Percentiles rank a stretch among this genome's conserved stretches.
Evolutionary conservation across 2,329 filamentous ascomycete genomes (phyloP).

Genomic region (Cercospora sojina): DNA sequence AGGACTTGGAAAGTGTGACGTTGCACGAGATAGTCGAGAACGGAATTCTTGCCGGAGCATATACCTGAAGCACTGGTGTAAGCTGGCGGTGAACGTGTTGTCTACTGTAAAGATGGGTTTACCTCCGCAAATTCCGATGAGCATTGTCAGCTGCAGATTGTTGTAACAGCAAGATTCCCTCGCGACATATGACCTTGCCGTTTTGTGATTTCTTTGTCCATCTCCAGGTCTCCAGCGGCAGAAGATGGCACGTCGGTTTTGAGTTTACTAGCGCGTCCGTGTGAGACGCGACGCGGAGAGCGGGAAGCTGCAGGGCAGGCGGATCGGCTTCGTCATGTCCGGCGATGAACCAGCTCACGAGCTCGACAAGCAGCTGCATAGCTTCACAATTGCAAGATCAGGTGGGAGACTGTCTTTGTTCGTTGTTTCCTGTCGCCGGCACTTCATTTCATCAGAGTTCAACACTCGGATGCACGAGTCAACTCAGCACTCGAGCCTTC

Average conservation of each 20-base stretch:
- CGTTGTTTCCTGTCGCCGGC: neutral
- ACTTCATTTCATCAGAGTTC: neutral
- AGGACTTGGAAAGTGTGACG: slow-evolving; percentile 79
- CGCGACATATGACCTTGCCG: neutral
- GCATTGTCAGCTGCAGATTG: slow-evolving; percentile 50
- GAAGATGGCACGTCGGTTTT: neutral
- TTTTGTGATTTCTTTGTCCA: neutral
- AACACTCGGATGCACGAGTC: neutral
- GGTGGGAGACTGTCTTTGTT: neutral
- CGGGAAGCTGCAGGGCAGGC: neutral
- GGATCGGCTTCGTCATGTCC: neutral
- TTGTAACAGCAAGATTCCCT: neutral
- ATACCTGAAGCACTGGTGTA: slow-evolving; percentile 60
- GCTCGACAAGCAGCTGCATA: neutral
- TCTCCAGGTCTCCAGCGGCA: neutral
- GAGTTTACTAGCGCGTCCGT: slow-evolving; percentile 10
- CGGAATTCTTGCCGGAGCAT: slow-evolving; percentile 87
- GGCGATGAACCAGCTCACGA: neutral
- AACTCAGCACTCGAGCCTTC: neutral
- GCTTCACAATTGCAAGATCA: neutral
- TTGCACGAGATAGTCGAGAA: slow-evolving; percentile 82
- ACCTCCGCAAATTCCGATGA: slow-evolving; percentile 76
- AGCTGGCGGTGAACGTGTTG: neutral
- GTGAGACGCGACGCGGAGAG: slow-evolving; percentile 4
- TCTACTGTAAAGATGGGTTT: slow-evolving; percentile 29